These are phyloP conservation scores for Plantago rigida DNA, from an alignment of 305 asterid genomes.

Conservation along the genomic window DNA sequence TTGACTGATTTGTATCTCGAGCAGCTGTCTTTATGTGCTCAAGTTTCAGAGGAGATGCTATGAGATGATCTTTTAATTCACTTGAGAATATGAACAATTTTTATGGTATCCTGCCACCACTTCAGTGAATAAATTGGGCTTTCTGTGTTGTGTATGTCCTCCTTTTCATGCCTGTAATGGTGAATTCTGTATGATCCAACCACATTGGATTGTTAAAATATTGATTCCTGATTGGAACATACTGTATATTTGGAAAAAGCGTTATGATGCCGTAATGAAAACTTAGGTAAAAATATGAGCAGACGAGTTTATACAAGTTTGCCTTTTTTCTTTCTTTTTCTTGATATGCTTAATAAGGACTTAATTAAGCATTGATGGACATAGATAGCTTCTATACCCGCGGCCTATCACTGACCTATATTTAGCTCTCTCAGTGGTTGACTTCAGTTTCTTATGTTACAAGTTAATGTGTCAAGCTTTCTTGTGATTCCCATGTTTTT, in stretches of 20 bases:
- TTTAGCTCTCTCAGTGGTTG: neutral
- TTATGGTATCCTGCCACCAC: neutral
- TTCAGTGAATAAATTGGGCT: neutral
- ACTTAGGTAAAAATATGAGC: too few species aligned
- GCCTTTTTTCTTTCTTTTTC: too few species aligned
- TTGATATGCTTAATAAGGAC: neutral
- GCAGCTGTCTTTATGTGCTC: slow-evolving; percentile 1
- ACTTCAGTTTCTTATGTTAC: neutral
- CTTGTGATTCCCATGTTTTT: neutral
- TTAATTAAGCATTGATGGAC: too few species aligned
- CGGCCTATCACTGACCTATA: neutral
- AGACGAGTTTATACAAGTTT: too few species aligned
- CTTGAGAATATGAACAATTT: neutral
- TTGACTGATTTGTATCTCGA: neutral
- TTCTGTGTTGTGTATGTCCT: neutral
- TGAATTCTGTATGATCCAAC: neutral
- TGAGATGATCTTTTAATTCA: neutral
- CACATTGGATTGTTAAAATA: too few species aligned
- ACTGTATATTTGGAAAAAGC: too few species aligned
- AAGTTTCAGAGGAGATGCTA: neutral
- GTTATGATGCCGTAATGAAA: too few species aligned
- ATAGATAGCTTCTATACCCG: neutral
- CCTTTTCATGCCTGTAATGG: neutral
- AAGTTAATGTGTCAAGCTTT: neutral
- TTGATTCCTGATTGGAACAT: too few species aligned